A percentile compares a stretch with the other conserved stretches of the same genome.
These are phyloP conservation scores for Aspergillus bombycis DNA, from an alignment of 2,329 filamentous ascomycete genomes.

Conservation along the genomic window DNA sequence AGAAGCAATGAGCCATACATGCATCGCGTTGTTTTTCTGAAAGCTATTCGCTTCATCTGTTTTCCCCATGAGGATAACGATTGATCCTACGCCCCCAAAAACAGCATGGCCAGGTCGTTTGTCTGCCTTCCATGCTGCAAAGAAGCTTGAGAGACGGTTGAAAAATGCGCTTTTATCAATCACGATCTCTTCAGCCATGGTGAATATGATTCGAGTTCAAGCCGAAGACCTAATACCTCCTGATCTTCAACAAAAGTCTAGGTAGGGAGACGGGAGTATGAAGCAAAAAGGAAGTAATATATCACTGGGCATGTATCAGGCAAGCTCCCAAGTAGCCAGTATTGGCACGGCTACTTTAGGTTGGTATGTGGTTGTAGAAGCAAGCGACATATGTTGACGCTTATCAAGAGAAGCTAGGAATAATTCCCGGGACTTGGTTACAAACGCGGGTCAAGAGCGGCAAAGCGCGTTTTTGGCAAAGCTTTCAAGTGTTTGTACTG, in stretches of 20 bases:
- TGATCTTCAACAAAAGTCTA: neutral
- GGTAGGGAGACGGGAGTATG: neutral
- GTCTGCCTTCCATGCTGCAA: slow-evolving; percentile 94
- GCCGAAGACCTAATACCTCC: slow-evolving; percentile 8
- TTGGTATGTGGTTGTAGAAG: neutral
- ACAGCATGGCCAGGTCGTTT: slow-evolving; percentile 82
- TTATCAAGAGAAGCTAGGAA: neutral
- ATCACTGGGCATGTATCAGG: neutral
- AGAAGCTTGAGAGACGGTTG: slow-evolving; percentile 84
- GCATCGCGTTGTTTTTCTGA: slow-evolving; percentile 94
- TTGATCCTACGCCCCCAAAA: slow-evolving; percentile 84
- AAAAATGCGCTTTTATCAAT: slow-evolving; percentile 95
- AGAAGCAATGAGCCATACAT: slow-evolving; percentile 62
- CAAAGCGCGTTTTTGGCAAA: slow-evolving; percentile 7
- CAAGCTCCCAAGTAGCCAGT: neutral
- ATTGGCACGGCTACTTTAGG: neutral
- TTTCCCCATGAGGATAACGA: slow-evolving; percentile 92
- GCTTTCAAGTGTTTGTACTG: slow-evolving; percentile 4
- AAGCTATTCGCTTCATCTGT: slow-evolving; percentile 85
- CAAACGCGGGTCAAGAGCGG: slow-evolving; percentile 5
- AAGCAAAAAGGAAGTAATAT: neutral
- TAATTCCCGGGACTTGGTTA: neutral
- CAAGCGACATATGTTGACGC: neutral
- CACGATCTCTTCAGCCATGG: slow-evolving; percentile 79
- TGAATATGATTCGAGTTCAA: slow-evolving; percentile 18